Evolutionary conservation across 495 filamentous ascomycete species (phyloP), one percentile per base, ranked within the genome.

Genomic region (Lichina pygmaea): DNA sequence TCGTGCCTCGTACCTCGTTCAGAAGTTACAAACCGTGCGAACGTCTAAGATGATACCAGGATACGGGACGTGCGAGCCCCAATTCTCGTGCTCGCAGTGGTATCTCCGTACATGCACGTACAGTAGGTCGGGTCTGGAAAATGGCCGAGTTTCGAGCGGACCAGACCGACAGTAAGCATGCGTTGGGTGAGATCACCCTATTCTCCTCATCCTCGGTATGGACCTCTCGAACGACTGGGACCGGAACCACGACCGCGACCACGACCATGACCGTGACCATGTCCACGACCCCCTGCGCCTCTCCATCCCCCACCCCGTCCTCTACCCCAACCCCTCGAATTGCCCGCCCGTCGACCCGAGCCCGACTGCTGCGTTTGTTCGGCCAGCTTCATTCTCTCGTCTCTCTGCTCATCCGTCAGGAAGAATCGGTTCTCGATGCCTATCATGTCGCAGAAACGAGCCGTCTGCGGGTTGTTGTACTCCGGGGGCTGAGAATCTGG

Each of bases 391-490:
- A 63, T 62, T 50, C 75, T 66, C 47, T 59, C 63, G 33, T 59
- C 56, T 46, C 70, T 68, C 52, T 86, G 80, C 50, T 78, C 78
- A 7, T 81, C 73, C 3, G 55, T 73, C 0, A 75, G 63, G 49
- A 72, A 62, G 62, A 93, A 93, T 38, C 71, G 65, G 58, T 95
- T 86, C 32, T 67, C 62, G 36, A 94, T 80, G 4, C 72, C 72
- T 1, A 93, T 42, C 46, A 93, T 55, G 44, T 72, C 63, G 55
- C 89, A 94, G 58, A 89, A 95, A 13, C 58, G 54, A 7, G 58
- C 58, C 8, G 82, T 94, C 59, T 94, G 86, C 6, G 75, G 72
- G 54, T 85, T 94, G 10, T 64, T 78, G 55, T 83, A 91, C 59
- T 91, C 84, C 0, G 57, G 54, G 2, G 85, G 82, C 54, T 70